These are phyloP conservation scores for Achlya hypogyna DNA, from an alignment of 352 stramenopile species.

Conservation along the genomic window DNA sequence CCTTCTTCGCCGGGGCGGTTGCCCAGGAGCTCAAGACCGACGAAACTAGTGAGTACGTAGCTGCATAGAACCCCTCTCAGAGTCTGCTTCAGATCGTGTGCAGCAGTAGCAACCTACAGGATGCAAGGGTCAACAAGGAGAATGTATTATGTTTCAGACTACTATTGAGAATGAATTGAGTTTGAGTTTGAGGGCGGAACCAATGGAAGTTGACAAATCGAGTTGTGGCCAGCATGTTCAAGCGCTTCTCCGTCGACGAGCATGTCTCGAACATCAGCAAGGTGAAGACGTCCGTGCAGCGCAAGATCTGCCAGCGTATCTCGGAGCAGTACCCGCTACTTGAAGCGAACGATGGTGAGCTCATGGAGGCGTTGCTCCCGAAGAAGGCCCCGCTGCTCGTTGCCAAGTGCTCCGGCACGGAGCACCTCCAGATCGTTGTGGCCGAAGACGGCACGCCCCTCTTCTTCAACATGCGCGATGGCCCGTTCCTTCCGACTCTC, in stretches of 20 bases:
- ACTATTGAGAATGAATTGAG: conserved; percentile 4
- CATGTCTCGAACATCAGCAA: conserved; percentile 94
- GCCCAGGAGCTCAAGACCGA: no score
- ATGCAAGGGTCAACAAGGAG: no score
- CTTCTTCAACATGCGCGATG: conserved; percentile 96
- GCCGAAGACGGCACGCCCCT: conserved; percentile 83
- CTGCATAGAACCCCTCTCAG: no score
- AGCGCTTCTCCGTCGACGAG: conserved; percentile 90
- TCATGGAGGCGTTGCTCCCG: conserved; percentile 83
- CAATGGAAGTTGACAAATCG: neutral
- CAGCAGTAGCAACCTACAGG: no score
- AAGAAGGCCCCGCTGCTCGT: conserved; percentile 93
- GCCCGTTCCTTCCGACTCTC: conserved; percentile 95
- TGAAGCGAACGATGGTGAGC: conserved; percentile 68
- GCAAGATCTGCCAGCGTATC: conserved; percentile 91
- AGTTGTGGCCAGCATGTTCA: conserved; percentile 77
- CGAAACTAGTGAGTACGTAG: no score
- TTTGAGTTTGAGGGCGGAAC: neutral
- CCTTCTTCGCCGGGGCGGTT: no score
- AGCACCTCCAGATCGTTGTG: conserved; percentile 87
- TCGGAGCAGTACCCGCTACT: conserved; percentile 86
- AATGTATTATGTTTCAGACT: no score
- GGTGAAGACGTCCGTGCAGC: conserved; percentile 95
- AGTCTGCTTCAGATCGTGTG: no score
- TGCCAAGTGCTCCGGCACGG: conserved; percentile 77